Evolutionary conservation across 805 yeast species (phyloP).

Genomic region (Candida vaughaniae): DNA sequence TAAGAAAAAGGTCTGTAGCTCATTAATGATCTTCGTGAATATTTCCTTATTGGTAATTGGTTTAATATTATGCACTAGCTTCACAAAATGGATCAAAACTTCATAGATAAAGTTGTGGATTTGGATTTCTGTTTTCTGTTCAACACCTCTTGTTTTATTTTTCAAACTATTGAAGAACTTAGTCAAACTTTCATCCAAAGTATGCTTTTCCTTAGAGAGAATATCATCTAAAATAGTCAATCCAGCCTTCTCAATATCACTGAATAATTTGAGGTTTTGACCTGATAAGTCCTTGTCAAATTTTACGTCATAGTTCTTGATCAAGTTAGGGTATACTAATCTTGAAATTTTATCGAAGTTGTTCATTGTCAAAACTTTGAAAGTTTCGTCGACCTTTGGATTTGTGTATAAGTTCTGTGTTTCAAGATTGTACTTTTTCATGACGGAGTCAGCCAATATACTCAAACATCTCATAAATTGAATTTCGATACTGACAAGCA

Average conservation of each 20-base stretch:
- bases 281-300: slow-evolving; percentile 35
- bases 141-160: slow-evolving; percentile 4
- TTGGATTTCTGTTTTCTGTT: slow-evolving; percentile 12
- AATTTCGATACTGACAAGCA: slow-evolving; percentile 41
- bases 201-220: slow-evolving; percentile 32
- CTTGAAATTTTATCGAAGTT: slow-evolving; percentile 38
- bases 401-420: slow-evolving; percentile 10
- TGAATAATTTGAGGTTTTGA: slow-evolving; percentile 39
- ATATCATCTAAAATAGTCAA: slow-evolving; percentile 41
- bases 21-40: slow-evolving; percentile 35
- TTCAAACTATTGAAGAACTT: slow-evolving; percentile 21
- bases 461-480: slow-evolving; percentile 46
- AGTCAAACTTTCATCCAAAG: slow-evolving; percentile 29
- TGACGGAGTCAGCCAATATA: slow-evolving; percentile 38
- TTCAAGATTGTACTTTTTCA: slow-evolving; percentile 37
- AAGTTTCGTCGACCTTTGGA: slow-evolving; percentile 24
- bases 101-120: slow-evolving; percentile 42
- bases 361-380: slow-evolving; percentile 43
- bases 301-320: slow-evolving; percentile 31
- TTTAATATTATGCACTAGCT: slow-evolving; percentile 36
- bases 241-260: slow-evolving; percentile 42
- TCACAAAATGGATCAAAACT: slow-evolving; percentile 40
- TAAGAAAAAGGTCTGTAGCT: slow-evolving; percentile 36
- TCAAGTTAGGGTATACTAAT: slow-evolving; percentile 29
- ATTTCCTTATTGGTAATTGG: slow-evolving; percentile 39